Evolutionary conservation across 2,329 filamentous ascomycete genomes (phyloP).

Genomic region (Phialophora tarda): DNA sequence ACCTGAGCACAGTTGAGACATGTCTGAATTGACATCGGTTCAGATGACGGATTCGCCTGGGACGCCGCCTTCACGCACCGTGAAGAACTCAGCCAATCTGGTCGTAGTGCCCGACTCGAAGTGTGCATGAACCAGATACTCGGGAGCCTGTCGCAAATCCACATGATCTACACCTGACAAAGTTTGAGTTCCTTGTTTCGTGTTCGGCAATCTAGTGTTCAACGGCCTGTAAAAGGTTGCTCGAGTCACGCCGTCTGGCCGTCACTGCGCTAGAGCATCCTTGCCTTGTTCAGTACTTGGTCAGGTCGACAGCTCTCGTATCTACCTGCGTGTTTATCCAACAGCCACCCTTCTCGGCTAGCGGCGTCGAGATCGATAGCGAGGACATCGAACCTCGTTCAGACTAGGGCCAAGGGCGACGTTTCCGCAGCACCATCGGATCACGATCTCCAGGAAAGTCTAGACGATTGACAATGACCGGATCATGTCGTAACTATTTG

Average conservation of each 20-base stretch:
- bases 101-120: background rate
- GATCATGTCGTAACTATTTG: background rate
- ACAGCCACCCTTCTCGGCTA: background rate
- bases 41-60: background rate
- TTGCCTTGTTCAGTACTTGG: background rate
- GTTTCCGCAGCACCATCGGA: background rate
- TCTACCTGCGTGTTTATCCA: background rate
- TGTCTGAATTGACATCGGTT: background rate
- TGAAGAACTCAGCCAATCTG: too few species aligned
- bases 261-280: background rate
- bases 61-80: background rate
- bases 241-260: background rate
- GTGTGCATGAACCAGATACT: background rate
- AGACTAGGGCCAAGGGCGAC: background rate
- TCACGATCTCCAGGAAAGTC: background rate
- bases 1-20: too few species aligned
- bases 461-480: background rate
- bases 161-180: background rate
- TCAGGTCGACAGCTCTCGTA: background rate
- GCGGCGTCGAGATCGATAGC: background rate
- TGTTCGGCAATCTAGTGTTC: slow-evolving; percentile 8
- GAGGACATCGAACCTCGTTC: background rate
- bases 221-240: background rate
- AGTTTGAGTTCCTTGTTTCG: background rate
- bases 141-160: background rate